Evolutionary conservation across 139 green algal species (phyloP).

Genomic region (Nannochloris sp.): DNA sequence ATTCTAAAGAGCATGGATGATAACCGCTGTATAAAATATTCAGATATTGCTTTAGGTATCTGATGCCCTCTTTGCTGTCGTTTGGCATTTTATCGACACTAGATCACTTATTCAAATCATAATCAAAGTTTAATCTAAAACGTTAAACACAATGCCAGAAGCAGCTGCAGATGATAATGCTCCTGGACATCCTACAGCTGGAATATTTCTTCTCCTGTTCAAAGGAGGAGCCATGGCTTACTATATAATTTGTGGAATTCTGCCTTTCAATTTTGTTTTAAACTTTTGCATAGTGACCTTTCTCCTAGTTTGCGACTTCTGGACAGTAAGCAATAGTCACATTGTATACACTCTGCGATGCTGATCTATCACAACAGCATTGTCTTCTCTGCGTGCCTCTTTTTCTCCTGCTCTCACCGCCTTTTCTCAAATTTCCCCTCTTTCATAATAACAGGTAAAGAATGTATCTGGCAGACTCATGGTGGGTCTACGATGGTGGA

Average conservation of each 20-base stretch:
- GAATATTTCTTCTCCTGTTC: constrained; percentile 43
- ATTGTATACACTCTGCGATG: not conserved
- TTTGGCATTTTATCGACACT: too few relatives aligned
- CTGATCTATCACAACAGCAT: not conserved
- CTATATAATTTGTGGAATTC: constrained; percentile 35
- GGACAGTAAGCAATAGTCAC: constrained; percentile 55
- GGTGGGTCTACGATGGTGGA: constrained; percentile 95
- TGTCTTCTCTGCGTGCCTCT: too few relatives aligned
- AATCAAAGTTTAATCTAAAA: too few relatives aligned
- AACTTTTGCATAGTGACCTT: constrained; percentile 83
- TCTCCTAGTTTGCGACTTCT: constrained; percentile 83
- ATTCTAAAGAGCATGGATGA: too few relatives aligned
- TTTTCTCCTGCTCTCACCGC: not conserved
- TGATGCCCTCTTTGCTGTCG: too few relatives aligned
- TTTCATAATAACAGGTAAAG: constrained; percentile 58
- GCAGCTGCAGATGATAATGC: not conserved
- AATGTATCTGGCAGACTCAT: constrained; percentile 88
- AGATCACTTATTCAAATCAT: too few relatives aligned
- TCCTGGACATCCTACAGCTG: constrained; percentile 37
- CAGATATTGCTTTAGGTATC: too few relatives aligned
- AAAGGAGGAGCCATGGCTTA: constrained; percentile 29
- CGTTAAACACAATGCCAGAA: not conserved
- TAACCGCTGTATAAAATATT: too few relatives aligned
- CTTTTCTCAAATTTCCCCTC: too few relatives aligned
- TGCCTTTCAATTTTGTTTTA: constrained; percentile 62